Evolutionary conservation across 129 eudicot species (phyloP).

Genomic region (Centella asiatica): DNA sequence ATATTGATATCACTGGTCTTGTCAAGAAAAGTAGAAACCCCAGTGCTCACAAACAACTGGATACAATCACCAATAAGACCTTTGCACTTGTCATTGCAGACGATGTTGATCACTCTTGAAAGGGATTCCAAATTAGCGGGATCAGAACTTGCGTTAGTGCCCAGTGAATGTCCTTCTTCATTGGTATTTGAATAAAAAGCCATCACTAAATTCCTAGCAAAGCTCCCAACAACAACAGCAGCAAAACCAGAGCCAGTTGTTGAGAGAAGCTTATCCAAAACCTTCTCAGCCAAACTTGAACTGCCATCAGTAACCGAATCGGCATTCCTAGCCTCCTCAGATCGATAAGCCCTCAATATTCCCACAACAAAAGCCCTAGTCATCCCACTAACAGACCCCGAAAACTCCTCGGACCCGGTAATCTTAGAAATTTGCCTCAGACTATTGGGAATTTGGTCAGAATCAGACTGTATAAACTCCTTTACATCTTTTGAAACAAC

Average conservation of each 20-base stretch:
- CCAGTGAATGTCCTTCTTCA: too few species aligned
- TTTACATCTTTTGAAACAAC: slow-evolving; percentile 58
- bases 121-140: neutral
- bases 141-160: too few species aligned
- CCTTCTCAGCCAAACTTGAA: slow-evolving; percentile 30
- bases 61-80: neutral
- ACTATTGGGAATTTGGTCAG: slow-evolving; percentile 57
- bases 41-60: neutral
- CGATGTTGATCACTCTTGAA: neutral
- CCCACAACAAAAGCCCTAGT: slow-evolving; percentile 47
- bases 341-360: slow-evolving; percentile 32
- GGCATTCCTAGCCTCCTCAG: slow-evolving; percentile 17
- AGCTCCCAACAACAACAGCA: slow-evolving; percentile 57
- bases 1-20: neutral
- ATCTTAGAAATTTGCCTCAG: slow-evolving; percentile 58
- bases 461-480: slow-evolving; percentile 41
- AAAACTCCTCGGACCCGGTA: slow-evolving; percentile 45
- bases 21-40: neutral
- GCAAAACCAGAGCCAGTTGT: slow-evolving; percentile 58
- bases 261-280: slow-evolving; percentile 38
- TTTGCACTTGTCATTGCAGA: slow-evolving; percentile 5
- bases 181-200: slow-evolving; percentile 24
- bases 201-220: slow-evolving; percentile 59
- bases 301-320: too few species aligned
- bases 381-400: slow-evolving; percentile 30